A percentile compares a stretch with the other conserved stretches of the same genome.
Conservation (phyloP, 495 filamentous ascomycete species). For the Hypoxylon rickii region DNA sequence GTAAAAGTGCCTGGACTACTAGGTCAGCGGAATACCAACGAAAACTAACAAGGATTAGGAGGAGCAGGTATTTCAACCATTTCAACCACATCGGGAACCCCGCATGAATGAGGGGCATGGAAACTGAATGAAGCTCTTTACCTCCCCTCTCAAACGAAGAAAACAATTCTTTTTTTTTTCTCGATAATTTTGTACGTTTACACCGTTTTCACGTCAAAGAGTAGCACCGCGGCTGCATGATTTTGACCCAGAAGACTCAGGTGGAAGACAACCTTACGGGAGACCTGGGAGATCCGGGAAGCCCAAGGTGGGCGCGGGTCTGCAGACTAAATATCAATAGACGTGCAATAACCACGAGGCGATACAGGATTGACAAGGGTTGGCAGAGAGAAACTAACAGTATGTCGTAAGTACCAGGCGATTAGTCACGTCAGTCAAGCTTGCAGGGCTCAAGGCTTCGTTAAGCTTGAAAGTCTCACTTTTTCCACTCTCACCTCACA, state of each 20-base stretch:
- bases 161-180: too few species aligned
- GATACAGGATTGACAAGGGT: neutral
- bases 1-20: too few species aligned
- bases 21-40: too few species aligned
- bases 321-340: conserved; percentile 29
- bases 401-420: too few species aligned
- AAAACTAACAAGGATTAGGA: too few species aligned
- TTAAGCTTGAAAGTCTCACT: too few species aligned
- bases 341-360: neutral
- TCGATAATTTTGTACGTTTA: conserved; percentile 3
- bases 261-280: too few species aligned
- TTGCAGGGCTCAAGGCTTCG: too few species aligned
- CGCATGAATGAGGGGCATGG: conserved; percentile 19
- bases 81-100: conserved; percentile 24
- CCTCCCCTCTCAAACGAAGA: neutral
- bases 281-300: conserved; percentile 6
- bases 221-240: conserved; percentile 3
- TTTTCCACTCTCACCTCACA: too few species aligned
- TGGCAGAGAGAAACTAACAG: neutral
- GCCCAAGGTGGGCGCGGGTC: neutral
- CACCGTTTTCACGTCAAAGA: conserved; percentile 3
- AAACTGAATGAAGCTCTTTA: conserved; percentile 17
- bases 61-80: neutral
- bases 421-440: conserved; percentile 29
- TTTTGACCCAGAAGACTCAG: conserved; percentile 1